A percentile compares a stretch with the other conserved stretches of the same genome.
These are phyloP conservation scores for Cnidoscolus chayamansa DNA, from an alignment of 441 rosid genomes.

Conservation along the genomic window DNA sequence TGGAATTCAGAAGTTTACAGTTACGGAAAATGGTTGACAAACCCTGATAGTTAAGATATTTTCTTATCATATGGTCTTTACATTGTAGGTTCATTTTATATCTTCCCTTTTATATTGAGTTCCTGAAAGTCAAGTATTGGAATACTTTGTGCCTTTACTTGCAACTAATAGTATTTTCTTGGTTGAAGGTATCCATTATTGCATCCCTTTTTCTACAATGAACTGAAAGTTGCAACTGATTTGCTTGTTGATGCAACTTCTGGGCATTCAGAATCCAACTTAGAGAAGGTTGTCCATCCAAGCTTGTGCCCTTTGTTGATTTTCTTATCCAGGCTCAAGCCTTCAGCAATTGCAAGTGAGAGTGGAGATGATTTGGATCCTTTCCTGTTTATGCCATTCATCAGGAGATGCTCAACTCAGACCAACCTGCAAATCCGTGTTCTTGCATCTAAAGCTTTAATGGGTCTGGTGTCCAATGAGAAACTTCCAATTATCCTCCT, in stretches of 20 bases:
- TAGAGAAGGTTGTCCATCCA: conserved; percentile 77
- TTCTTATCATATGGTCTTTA: neutral
- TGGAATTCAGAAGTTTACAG: conserved; percentile 6
- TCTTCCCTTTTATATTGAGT: conserved; percentile 5
- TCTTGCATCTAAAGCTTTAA: conserved; percentile 91
- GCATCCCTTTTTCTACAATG: conserved; percentile 78
- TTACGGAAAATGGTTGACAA: neutral
- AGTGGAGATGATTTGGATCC: conserved; percentile 91
- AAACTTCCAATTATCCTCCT: conserved; percentile 60
- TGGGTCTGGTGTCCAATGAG: conserved; percentile 93
- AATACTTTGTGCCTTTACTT: conserved; percentile 8
- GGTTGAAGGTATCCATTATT: conserved; percentile 72
- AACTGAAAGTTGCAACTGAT: conserved; percentile 76
- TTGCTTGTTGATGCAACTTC: conserved; percentile 47
- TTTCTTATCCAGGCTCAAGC: conserved; percentile 93
- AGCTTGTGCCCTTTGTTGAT: conserved; percentile 95
- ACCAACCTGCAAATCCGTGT: conserved; percentile 80
- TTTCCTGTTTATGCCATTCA: conserved; percentile 85
- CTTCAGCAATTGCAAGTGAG: conserved; percentile 86
- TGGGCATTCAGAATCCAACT: conserved; percentile 56
- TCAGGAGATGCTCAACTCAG: conserved; percentile 88
- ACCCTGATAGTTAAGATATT: conserved; percentile 5
- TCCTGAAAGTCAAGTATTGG: neutral
- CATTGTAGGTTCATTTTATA: neutral
- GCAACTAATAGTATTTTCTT: conserved; percentile 23